Conservation (phyloP, 208 protist genomes). For the Trypanosoma conorhini region DNA sequence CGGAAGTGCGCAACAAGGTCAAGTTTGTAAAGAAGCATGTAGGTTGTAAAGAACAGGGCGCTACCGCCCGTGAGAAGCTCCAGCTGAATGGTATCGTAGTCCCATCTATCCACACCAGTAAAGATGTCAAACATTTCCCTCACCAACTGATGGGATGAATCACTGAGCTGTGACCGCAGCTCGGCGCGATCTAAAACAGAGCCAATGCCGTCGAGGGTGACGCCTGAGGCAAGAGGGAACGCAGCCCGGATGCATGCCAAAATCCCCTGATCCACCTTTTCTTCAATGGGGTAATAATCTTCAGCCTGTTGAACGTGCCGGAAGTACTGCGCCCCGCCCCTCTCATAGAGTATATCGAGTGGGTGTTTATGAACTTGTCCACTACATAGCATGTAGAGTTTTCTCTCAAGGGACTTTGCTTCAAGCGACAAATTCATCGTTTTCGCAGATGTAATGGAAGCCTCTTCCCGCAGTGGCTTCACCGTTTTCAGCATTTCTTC, state of each 20-base stretch:
- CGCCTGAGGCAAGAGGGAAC: conserved; percentile 53
- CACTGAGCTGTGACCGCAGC: conserved; percentile 48
- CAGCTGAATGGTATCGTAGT: conserved; percentile 88
- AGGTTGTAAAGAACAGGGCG: conserved; percentile 88
- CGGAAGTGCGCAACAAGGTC: conserved; percentile 86
- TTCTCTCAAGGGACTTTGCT: conserved; percentile 59
- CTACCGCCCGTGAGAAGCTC: conserved; percentile 88
- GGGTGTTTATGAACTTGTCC: conserved; percentile 55
- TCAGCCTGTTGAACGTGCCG: conserved; percentile 64
- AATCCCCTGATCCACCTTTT: conserved; percentile 58
- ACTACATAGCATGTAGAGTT: conserved; percentile 44
- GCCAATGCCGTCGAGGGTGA: conserved; percentile 50
- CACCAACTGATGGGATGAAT: conserved; percentile 52
- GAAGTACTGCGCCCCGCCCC: conserved; percentile 86
- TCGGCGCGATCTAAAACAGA: conserved; percentile 57
- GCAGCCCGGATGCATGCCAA: conserved; percentile 67
- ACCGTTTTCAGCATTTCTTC: conserved; percentile 42
- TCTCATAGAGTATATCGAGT: conserved; percentile 82
- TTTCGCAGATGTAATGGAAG: conserved; percentile 42
- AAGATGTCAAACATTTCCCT: conserved; percentile 79
- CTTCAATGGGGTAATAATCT: conserved; percentile 71
- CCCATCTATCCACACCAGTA: conserved; percentile 84
- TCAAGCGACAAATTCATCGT: conserved; percentile 61
- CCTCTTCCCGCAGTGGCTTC: conserved; percentile 68
- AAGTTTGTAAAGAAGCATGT: conserved; percentile 86